A percentile compares a stretch with the other conserved stretches of the same genome.
Evolutionary conservation across 164 flowering plant genomes (phyloP).

Genomic region (Santalum album): DNA sequence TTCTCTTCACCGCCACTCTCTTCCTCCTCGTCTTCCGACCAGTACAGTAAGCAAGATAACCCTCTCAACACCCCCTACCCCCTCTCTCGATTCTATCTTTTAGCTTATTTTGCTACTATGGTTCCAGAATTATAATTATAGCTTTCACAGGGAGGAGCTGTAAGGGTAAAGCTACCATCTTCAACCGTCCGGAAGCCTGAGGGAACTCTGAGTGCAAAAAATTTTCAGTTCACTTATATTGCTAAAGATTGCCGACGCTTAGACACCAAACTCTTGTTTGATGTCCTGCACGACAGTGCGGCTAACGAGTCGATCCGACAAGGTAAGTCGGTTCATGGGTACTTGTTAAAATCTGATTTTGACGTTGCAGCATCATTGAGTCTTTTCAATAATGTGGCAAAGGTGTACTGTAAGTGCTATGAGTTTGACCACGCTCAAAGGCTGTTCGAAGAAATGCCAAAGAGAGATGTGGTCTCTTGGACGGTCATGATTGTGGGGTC

Average conservation of each 20-base stretch:
- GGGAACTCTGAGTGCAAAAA: background rate
- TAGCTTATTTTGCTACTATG: too few species aligned
- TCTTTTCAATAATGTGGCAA: background rate
- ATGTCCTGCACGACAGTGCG: background rate
- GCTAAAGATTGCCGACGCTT: background rate
- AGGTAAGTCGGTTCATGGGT: background rate
- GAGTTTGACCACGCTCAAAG: background rate
- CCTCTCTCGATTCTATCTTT: too few species aligned
- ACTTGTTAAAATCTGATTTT: background rate
- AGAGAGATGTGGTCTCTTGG: slow-evolving; percentile 6
- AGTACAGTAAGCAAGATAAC: background rate
- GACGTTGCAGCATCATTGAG: background rate
- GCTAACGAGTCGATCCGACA: background rate
- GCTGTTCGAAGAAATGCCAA: background rate
- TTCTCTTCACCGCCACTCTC: background rate
- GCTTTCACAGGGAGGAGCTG: background rate
- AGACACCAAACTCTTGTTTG: background rate
- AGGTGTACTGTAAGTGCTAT: background rate
- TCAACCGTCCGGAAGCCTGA: background rate
- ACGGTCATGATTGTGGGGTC: slow-evolving; percentile 6
- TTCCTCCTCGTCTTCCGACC: background rate
- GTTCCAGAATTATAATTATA: too few species aligned
- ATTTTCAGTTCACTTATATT: background rate
- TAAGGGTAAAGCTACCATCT: background rate
- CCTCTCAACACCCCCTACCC: too few species aligned